Evolutionary conservation across 768 basidiomycete species (phyloP).

Genomic region (Amanita jacksonii): DNA sequence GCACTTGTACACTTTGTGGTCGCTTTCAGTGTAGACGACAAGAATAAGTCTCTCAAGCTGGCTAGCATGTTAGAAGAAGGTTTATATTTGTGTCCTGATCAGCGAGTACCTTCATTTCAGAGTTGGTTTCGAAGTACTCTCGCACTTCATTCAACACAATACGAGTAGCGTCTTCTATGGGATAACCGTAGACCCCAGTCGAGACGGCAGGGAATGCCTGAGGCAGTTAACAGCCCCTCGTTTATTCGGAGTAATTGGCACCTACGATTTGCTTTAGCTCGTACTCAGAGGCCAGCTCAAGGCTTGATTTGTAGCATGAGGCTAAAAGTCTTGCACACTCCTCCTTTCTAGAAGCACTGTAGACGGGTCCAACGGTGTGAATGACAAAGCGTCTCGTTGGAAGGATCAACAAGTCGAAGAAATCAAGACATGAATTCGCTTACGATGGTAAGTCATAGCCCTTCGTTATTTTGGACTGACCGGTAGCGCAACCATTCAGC

Average conservation of each 20-base stretch:
- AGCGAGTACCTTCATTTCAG: conserved; percentile 33
- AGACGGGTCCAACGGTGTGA: conserved; percentile 76
- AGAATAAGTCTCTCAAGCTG: conserved; percentile 70
- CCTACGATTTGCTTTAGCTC: conserved; percentile 56
- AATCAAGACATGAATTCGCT: conserved; percentile 18
- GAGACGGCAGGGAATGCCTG: conserved; percentile 80
- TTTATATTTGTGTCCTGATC: too few relatives aligned
- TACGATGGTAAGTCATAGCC: conserved; percentile 74
- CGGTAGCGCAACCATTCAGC: conserved; percentile 60
- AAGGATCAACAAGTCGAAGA: conserved; percentile 1
- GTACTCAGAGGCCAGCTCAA: conserved; percentile 52
- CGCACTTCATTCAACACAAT: conserved; percentile 56
- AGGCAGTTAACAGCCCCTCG: background rate
- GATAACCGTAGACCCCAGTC: conserved; percentile 73
- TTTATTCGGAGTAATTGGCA: conserved; percentile 9
- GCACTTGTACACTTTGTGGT: conserved; percentile 58
- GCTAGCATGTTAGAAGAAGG: background rate
- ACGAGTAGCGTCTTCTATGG: conserved; percentile 60
- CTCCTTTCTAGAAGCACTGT: conserved; percentile 30
- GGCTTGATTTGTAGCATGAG: conserved; percentile 59
- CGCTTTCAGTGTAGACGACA: conserved; percentile 60
- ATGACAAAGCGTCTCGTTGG: conserved; percentile 56
- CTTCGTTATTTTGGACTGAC: conserved; percentile 70
- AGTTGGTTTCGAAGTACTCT: conserved; percentile 44
- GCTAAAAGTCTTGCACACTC: conserved; percentile 43